Evolutionary conservation across 2,329 filamentous ascomycete species (phyloP).

Genomic region (Diaporthe ampelina): DNA sequence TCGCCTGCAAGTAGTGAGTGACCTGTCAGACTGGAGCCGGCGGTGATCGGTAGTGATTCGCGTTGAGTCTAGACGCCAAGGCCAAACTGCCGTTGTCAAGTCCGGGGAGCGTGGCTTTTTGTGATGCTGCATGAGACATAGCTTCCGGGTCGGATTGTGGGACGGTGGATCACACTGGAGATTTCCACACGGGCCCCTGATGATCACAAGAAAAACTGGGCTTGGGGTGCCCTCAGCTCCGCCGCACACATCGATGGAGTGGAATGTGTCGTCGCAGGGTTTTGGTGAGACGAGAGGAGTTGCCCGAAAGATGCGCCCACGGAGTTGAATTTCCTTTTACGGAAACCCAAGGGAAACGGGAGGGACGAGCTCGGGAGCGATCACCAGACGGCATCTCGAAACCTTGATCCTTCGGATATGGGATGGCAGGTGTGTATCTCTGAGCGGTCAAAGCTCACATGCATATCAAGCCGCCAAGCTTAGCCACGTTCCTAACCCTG

Average conservation of each 20-base stretch:
- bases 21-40: conserved; percentile 15
- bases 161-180: conserved; percentile 7
- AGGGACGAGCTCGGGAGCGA: not conserved
- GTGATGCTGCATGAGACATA: conserved; percentile 23
- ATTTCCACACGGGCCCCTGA: conserved; percentile 31
- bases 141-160: not conserved
- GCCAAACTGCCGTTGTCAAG: conserved; percentile 9
- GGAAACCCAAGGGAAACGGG: not conserved
- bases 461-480: conserved; percentile 1
- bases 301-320: not conserved
- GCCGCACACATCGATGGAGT: not conserved
- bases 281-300: conserved; percentile 8
- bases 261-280: not conserved
- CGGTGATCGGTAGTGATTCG: conserved; percentile 10
- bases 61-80: conserved; percentile 14
- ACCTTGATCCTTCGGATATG: conserved; percentile 15
- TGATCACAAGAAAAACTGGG: conserved; percentile 15
- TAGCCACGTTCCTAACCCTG: conserved; percentile 20
- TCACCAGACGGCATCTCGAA: conserved; percentile 7
- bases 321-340: conserved; percentile 1
- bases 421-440: conserved; percentile 28
- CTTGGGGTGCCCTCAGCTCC: conserved; percentile 1
- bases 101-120: conserved; percentile 28
- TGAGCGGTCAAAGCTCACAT: conserved; percentile 10
- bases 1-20: conserved; percentile 1